phyloP scores from a whole-genome alignment of 306 rosid genomes.

The Prunus dulcis region DNA sequence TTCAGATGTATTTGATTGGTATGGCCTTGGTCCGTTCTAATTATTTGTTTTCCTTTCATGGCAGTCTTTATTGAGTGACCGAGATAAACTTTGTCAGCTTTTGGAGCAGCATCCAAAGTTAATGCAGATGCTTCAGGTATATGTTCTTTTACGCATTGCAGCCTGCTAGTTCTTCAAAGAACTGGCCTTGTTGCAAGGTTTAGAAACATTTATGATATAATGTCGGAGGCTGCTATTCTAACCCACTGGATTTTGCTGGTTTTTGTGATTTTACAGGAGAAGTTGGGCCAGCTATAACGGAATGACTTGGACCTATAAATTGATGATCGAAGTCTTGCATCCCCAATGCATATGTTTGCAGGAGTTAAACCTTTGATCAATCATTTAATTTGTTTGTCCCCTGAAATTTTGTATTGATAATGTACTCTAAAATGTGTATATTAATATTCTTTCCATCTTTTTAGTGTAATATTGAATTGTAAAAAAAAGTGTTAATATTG shows the following conservation, averaged over 20 bases:
- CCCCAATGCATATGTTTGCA: neutral
- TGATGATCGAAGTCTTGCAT: neutral
- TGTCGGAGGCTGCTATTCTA: neutral
- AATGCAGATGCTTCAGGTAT: slow-evolving; percentile 99
- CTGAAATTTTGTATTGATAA: slow-evolving; percentile 26
- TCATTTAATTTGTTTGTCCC: neutral
- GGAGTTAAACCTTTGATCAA: neutral
- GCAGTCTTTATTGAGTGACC: slow-evolving; percentile 89
- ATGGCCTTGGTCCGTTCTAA: slow-evolving; percentile 7
- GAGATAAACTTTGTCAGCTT: slow-evolving; percentile 91
- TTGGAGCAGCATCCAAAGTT: slow-evolving; percentile 98
- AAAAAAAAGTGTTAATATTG: neutral
- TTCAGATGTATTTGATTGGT: slow-evolving; percentile 11
- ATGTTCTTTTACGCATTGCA: neutral
- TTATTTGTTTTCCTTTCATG: slow-evolving; percentile 27
- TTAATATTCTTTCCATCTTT: neutral
- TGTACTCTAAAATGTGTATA: slow-evolving; percentile 18
- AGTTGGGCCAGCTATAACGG: slow-evolving; percentile 63
- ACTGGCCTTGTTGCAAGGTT: neutral
- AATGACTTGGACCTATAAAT: neutral
- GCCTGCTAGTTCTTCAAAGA: neutral
- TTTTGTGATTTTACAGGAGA: slow-evolving; percentile 64
- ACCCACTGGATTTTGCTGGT: slow-evolving; percentile 8
- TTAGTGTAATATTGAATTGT: neutral
- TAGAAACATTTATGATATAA: neutral